Base-by-base conservation (phyloP, 2,329 filamentous ascomycete genomes). In the Microsporum audouinii region DNA sequence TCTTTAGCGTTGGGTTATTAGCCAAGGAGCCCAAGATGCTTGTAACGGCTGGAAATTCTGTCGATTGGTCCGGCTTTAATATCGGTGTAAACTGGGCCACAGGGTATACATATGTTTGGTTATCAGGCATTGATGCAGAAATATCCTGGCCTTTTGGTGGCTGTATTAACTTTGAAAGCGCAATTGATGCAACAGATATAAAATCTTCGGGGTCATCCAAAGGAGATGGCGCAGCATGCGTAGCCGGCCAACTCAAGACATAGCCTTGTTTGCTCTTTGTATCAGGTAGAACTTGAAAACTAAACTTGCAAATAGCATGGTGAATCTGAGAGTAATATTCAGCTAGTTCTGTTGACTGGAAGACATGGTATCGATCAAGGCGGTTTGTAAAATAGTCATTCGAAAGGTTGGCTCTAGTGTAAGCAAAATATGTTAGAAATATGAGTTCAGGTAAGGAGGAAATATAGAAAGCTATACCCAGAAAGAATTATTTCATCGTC, bases 401-500 rank as follows among this genome's bases (percentile, higher is more conserved):
- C 0, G 90, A 96, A 5, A 99, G 77, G 67, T 99, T 99, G 14
- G 94, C 94, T 5, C 84, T 84, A 23, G 23, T 47, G 7, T 23
- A 57, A 36, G 23, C 61, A 62, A 59, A 27, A 39, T 58, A 61
- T 62, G 57, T 62, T 59, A 53, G 51, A 29, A 45, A 47, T n/a
- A 23, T 34, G 39, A 61, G 34, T 29, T 53, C 38, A 27, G 23
- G 5, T 17, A n/a, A 53, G 29, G 2, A 62, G 23, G 34, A 33
- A 47, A 51, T 23, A 39, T 60, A 29, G 55, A 57, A 60, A 23
- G 58, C 60, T 78, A 64, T 81, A 89, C 84, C 91, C 91, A 5
- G 91, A 95, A 68, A 99, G 84, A 65, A 99, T 92, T 62, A 99
- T 88, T 73, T 96, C 91, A 69, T 99, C 91, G 68, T 99, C 94